Conservation (phyloP, 306 rosid genomes). For the Albizia julibrissin region DNA sequence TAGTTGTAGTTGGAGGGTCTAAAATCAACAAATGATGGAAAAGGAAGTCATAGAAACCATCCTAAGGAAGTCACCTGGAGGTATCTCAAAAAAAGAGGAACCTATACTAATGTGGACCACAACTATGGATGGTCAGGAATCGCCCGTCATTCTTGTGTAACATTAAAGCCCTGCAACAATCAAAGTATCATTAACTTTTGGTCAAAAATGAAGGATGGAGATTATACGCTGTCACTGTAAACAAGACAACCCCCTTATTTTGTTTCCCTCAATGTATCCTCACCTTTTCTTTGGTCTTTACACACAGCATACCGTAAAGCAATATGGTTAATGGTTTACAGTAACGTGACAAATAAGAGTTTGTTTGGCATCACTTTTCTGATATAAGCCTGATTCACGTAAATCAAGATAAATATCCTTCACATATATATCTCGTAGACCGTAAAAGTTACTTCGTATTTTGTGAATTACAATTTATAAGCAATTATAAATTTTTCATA, state of each 20-base stretch:
- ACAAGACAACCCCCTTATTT: not conserved
- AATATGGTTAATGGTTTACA: not conserved
- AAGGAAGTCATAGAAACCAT: slow-evolving; percentile 21
- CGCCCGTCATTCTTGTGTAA: slow-evolving; percentile 15
- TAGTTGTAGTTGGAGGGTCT: too few relatives aligned
- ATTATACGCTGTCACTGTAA: not conserved
- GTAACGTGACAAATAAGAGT: too few relatives aligned
- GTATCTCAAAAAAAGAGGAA: slow-evolving; percentile 10
- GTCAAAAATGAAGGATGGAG: not conserved
- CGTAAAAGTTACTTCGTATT: too few relatives aligned
- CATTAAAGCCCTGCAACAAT: not conserved
- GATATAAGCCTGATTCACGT: too few relatives aligned
- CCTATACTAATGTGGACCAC: not conserved
- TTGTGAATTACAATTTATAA: too few relatives aligned
- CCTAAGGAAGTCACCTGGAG: not conserved
- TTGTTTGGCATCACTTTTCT: too few relatives aligned
- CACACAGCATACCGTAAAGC: not conserved
- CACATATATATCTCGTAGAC: too few relatives aligned
- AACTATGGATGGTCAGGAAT: slow-evolving; percentile 27
- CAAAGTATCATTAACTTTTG: slow-evolving; percentile 15
- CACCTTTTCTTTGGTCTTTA: not conserved
- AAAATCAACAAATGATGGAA: not conserved
- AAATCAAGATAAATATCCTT: too few relatives aligned
- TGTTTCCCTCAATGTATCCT: not conserved
- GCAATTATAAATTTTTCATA: too few relatives aligned